Evolutionary conservation across 208 protist species (phyloP).

Genomic region (Leptomonas pyrrhocoris): DNA sequence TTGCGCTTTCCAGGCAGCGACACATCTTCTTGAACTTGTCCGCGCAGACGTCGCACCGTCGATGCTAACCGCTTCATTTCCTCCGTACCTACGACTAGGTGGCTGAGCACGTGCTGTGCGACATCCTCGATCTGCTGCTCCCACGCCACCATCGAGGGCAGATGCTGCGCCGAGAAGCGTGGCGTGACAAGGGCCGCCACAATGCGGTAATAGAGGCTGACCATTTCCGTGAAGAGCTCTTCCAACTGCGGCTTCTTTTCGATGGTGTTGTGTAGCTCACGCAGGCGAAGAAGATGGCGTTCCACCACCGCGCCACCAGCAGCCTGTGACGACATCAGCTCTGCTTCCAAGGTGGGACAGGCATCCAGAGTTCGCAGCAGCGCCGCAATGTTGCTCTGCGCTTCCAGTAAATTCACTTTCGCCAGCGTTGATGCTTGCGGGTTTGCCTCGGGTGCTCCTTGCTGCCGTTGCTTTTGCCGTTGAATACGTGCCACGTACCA

Average conservation of each 20-base stretch:
- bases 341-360: slow-evolving; percentile 2
- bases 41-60: slow-evolving; percentile 1
- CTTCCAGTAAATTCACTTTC: slow-evolving; percentile 13
- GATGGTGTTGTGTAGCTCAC: slow-evolving; percentile 12
- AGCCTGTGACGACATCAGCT: slow-evolving; percentile 13
- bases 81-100: slow-evolving; percentile 14
- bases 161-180: slow-evolving; percentile 24
- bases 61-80: slow-evolving; percentile 9
- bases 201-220: slow-evolving; percentile 36
- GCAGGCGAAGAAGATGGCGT: slow-evolving; percentile 24
- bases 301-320: slow-evolving; percentile 22
- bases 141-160: slow-evolving; percentile 23
- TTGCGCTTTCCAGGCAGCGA: not conserved
- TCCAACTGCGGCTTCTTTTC: not conserved
- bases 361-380: slow-evolving; percentile 21
- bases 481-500: slow-evolving; percentile 17
- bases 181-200: slow-evolving; percentile 31
- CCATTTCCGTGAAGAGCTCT: slow-evolving; percentile 20
- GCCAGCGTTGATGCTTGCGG: not conserved
- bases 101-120: slow-evolving; percentile 11
- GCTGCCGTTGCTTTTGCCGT: not conserved
- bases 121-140: slow-evolving; percentile 17
- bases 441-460: not conserved
- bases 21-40: not conserved
- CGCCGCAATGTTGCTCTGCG: slow-evolving; percentile 17